A percentile compares a stretch with the other conserved stretches of the same genome.
These are phyloP conservation scores for Heimioporus sp. DNA, from an alignment of 768 basidiomycete genomes.

Conservation along the genomic window DNA sequence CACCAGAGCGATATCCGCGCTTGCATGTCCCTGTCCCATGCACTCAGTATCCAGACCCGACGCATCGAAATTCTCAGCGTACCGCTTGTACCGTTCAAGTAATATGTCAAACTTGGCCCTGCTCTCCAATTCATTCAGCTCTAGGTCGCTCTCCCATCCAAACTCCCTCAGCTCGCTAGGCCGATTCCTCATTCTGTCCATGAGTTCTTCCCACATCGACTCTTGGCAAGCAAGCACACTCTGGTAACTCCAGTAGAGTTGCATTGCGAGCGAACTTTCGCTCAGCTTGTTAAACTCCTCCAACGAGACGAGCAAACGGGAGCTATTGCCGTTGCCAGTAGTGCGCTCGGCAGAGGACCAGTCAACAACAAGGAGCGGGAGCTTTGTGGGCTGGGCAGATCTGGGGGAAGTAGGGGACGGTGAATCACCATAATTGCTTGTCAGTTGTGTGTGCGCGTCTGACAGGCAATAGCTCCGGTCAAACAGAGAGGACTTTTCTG, in stretches of 20 bases:
- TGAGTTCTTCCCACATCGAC: conserved; percentile 76
- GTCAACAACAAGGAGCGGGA: conserved; percentile 45
- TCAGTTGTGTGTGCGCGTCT: conserved; percentile 21
- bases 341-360: conserved; percentile 45
- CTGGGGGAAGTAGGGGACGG: conserved; percentile 18
- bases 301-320: conserved; percentile 36
- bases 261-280: conserved; percentile 68
- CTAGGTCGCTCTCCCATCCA: conserved; percentile 73
- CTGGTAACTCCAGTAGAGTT: conserved; percentile 63
- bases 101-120: conserved; percentile 59
- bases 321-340: conserved; percentile 30
- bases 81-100: conserved; percentile 57
- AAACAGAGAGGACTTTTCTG: conserved; percentile 32
- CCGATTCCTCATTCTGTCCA: conserved; percentile 57
- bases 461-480: conserved; percentile 28
- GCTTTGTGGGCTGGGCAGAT: conserved; percentile 10
- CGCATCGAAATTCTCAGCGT: conserved; percentile 19
- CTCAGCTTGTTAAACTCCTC: conserved; percentile 46
- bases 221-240: conserved; percentile 64
- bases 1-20: conserved; percentile 63
- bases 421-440: conserved; percentile 18
- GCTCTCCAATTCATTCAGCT: conserved; percentile 54
- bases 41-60: neutral
- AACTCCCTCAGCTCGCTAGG: conserved; percentile 50
- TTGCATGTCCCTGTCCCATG: conserved; percentile 56